These are phyloP conservation scores for Aeminium ludgeri DNA, from an alignment of 495 filamentous ascomycete species.

Conservation along the genomic window DNA sequence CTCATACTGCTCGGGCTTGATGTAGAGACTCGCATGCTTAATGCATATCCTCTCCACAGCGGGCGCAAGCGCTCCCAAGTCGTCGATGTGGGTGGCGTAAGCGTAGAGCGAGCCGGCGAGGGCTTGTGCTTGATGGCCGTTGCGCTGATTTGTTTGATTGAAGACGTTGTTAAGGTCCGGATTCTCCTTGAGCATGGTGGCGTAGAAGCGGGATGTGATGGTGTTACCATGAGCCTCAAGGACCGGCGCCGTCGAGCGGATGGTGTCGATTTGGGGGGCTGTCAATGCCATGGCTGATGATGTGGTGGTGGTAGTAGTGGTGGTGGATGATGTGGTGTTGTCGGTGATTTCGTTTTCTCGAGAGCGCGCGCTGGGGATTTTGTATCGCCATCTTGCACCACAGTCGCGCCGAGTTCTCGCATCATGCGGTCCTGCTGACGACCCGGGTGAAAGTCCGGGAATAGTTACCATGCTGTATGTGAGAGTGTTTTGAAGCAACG, in stretches of 20 bases:
- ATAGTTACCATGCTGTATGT: too few species aligned
- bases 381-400: too few species aligned
- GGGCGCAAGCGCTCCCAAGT: slow-evolving; percentile 40
- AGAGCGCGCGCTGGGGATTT: too few species aligned
- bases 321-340: too few species aligned
- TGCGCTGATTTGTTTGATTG: slow-evolving; percentile 47
- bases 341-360: too few species aligned
- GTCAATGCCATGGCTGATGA: slow-evolving; percentile 16
- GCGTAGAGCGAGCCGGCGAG: slow-evolving; percentile 50
- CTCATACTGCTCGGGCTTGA: slow-evolving; percentile 49
- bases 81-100: slow-evolving; percentile 56
- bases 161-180: slow-evolving; percentile 49
- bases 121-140: slow-evolving; percentile 46
- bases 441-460: too few species aligned
- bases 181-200: slow-evolving; percentile 43
- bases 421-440: too few species aligned
- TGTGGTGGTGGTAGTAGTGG: background rate
- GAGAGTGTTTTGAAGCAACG: too few species aligned
- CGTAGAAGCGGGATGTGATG: slow-evolving; percentile 54
- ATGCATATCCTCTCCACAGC: slow-evolving; percentile 58
- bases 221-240: slow-evolving; percentile 46
- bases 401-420: too few species aligned
- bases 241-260: slow-evolving; percentile 45
- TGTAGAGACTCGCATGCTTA: slow-evolving; percentile 57
- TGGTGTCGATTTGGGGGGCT: slow-evolving; percentile 26